These are phyloP conservation scores for Stropharia rugosoannulata DNA, from an alignment of 768 basidiomycete genomes.

Conservation along the genomic window DNA sequence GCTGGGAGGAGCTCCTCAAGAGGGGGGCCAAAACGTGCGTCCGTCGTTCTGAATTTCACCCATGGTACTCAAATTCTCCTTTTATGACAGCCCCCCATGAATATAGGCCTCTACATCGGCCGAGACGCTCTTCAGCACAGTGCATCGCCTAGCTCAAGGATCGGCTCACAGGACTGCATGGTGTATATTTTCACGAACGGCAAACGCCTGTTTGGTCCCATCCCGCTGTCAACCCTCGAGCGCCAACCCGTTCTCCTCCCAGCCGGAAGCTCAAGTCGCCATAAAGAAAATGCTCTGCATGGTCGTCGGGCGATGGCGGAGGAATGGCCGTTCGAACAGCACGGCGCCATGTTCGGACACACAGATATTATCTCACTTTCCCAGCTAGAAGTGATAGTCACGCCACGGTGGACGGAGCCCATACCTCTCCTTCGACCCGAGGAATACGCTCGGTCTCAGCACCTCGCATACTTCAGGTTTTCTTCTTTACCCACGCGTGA, in stretches of 20 bases:
- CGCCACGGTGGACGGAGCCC: not conserved
- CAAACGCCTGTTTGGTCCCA: not conserved
- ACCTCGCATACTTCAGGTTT: slow-evolving; percentile 1
- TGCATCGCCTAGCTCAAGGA: not conserved
- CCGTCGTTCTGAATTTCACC: too few species aligned
- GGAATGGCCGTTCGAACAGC: not conserved
- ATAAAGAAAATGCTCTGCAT: not conserved
- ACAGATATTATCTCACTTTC: not conserved
- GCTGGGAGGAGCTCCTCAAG: too few species aligned
- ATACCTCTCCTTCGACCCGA: not conserved
- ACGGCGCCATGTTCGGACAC: not conserved
- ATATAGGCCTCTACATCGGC: not conserved
- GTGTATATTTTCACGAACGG: not conserved
- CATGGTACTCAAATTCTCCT: too few species aligned
- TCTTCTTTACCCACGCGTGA: not conserved
- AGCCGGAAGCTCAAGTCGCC: not conserved
- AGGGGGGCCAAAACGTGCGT: too few species aligned
- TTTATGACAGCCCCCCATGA: not conserved
- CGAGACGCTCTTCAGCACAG: not conserved
- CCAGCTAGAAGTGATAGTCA: not conserved
- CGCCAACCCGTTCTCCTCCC: not conserved
- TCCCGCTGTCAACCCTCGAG: not conserved
- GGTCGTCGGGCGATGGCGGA: too few species aligned
- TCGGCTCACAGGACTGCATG: not conserved
- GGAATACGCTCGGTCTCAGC: not conserved